These are phyloP conservation scores for Barbarea vulgaris DNA, from an alignment of 345 rosid species.

Conservation along the genomic window DNA sequence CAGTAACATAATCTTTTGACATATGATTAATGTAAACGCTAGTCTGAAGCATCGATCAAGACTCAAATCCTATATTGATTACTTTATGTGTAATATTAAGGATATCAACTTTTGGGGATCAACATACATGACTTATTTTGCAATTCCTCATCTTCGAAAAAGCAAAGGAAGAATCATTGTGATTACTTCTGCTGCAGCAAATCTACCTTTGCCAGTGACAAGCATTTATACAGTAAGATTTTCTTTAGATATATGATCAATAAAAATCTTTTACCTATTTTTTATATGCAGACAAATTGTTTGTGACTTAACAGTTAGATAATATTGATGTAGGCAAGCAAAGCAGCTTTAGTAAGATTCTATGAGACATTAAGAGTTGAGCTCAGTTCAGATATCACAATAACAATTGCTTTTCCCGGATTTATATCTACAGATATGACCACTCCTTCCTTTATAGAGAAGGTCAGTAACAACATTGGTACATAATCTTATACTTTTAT, in stretches of 20 bases:
- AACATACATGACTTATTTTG: too few relatives aligned
- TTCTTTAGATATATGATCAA: neutral
- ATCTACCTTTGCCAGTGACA: too few relatives aligned
- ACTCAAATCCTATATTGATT: too few relatives aligned
- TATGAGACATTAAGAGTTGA: constrained; percentile 56
- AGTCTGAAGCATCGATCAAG: too few relatives aligned
- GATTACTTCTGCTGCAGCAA: too few relatives aligned
- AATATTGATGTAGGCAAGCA: constrained; percentile 46
- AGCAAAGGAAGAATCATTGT: too few relatives aligned
- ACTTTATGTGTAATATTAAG: too few relatives aligned
- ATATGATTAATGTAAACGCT: too few relatives aligned
- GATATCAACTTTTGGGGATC: too few relatives aligned
- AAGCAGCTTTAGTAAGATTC: constrained; percentile 52
- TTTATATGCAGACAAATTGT: neutral
- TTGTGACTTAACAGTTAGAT: neutral
- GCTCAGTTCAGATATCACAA: constrained; percentile 45
- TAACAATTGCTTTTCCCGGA: constrained; percentile 58
- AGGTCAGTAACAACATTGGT: constrained; percentile 1
- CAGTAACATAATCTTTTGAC: too few relatives aligned
- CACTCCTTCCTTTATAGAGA: constrained; percentile 19
- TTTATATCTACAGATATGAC: constrained; percentile 36
- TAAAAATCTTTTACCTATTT: neutral
- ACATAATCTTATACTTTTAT: neutral
- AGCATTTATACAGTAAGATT: constrained; percentile 32
- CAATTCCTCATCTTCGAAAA: too few relatives aligned